Percentiles rank a stretch among this genome's conserved stretches.
These are phyloP conservation scores for Schwanniomyces pseudopolymorphus DNA, from an alignment of 805 yeast genomes.

Conservation along the genomic window DNA sequence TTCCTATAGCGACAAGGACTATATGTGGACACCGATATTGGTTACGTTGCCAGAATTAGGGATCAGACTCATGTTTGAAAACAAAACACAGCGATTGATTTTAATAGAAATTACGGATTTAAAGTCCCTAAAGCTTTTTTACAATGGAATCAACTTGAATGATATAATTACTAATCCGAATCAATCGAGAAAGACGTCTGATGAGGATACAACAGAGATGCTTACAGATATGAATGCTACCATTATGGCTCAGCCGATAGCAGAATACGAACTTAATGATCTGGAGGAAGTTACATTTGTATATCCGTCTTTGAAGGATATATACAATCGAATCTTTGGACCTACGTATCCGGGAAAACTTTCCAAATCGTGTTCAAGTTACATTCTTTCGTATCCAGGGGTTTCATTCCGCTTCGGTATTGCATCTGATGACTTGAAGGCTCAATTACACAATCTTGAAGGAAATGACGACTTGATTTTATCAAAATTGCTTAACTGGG, in stretches of 20 bases:
- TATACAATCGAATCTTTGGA: constrained; percentile 59
- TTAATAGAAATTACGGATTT: constrained; percentile 30
- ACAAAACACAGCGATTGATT: constrained; percentile 22
- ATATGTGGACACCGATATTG: constrained; percentile 31
- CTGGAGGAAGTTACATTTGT: constrained; percentile 1
- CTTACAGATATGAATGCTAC: not conserved
- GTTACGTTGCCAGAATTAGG: constrained; percentile 25
- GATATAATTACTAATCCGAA: constrained; percentile 13
- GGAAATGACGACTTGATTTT: constrained; percentile 21
- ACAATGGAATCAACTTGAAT: constrained; percentile 33
- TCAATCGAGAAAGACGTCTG: not conserved
- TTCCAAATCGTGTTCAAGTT: constrained; percentile 23
- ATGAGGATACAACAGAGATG: not conserved
- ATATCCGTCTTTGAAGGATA: constrained; percentile 31
- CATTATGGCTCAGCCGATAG: not conserved
- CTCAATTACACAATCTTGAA: constrained; percentile 8
- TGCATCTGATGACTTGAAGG: constrained; percentile 15
- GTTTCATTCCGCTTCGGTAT: constrained; percentile 49
- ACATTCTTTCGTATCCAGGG: constrained; percentile 56
- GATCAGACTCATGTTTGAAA: constrained; percentile 27
- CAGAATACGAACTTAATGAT: not conserved
- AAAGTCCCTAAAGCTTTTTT: constrained; percentile 20
- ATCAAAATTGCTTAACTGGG: constrained; percentile 33
- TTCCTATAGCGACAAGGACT: constrained; percentile 27
- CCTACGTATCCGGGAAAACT: constrained; percentile 59